Evolutionary conservation across 495 filamentous ascomycete genomes (phyloP), one percentile per base, ranked within the genome.

Genomic region (Neurospora pannonica): DNA sequence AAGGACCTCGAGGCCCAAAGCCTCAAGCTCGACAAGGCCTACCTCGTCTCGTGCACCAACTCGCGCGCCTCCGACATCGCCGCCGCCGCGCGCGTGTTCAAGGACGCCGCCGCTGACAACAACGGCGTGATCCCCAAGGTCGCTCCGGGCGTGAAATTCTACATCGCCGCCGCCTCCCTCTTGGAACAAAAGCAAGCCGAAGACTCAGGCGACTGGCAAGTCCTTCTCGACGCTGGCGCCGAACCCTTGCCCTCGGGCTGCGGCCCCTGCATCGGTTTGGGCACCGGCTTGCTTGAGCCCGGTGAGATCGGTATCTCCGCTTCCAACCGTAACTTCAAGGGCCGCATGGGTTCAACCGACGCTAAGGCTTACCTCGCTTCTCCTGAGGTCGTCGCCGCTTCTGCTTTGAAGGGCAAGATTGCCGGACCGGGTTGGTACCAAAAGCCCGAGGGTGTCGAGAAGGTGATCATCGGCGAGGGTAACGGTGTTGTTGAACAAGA

Each of bases 11-110:
- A 92, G 76, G 76, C 86, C 0, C 83, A 92, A 79, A 81, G 91
- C 73, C 95, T 98, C 81, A 87, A 87, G 60, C 83, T 98, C 42
- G 83, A 98, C 84, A 94, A 92, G 78, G 94, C 94, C 4, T 98
- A 97, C 81, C 86, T 99, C 0, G 90, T 98, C 10, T 95, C 92
- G 2, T 98, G 95, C 84, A 98, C 95, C 28, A 99, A 99, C 83
- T 90, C 88, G 4, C 87, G 96, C 37, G 89, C 90, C 13, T 95
- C 93, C 0, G 95, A 98, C 81, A 86, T 97, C 36, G 90, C 90
- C 1, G 89, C 92, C 1, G 96, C 96, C 3, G 95, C 95, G 2
- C 87, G 87, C 42, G 95, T 98, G 3, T 98, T 99, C 87, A 89
- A 87, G 75, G 92, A 96, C 13, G 93, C 92, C 9, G 89, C 89